Evolutionary conservation across 805 yeast genomes (phyloP), one percentile per base, ranked within the genome.

Genomic region (Sugiyamaella floridensis): DNA sequence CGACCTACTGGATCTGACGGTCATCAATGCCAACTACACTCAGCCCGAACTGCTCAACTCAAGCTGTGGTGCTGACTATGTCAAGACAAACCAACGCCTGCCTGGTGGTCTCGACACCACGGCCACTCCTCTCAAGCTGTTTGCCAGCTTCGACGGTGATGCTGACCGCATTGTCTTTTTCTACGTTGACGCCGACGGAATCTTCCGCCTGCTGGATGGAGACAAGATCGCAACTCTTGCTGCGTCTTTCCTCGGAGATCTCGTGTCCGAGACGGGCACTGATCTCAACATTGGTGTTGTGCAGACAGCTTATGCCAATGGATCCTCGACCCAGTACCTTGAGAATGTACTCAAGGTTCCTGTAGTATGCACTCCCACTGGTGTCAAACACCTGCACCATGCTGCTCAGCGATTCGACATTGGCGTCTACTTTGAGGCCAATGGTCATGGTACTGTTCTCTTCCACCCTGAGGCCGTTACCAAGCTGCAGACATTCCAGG

Each of bases 301-400:
- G 32, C 99, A 93, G 72, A 93, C 99, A 1, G 99, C 99, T 0
- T 93, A 93, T 64, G 99, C 99, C 48, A 93, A 93, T 67, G 99
- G 99, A 10, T 80, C 85, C 6, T 86, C 97, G 1, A 88, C 98
- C 0, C 71, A 77, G 40, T 92, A 80, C 63, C 73, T 92, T 28
- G 75, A 76, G 43, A 70, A 82, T 1, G 73, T 68, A 1, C 74
- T 92, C 60, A 74, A 79, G 50, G 70, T 88, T 12, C 96, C 96
- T 0, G 96, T 89, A 4, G 80, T 80, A 0, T 87, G 92, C 67
- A 87, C 98, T 0, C 85, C 96, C 43, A 93, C 99, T 1, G 99
- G 99, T 41, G 99, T 93, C 37, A 93, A 93, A 69, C 96, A 93
- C 71, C 74, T 93, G 58, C 99, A 93, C 67, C 97, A 92, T 64